These are phyloP conservation scores for Penicillium diatomitis DNA, from an alignment of 495 filamentous ascomycete genomes.

Conservation along the genomic window DNA sequence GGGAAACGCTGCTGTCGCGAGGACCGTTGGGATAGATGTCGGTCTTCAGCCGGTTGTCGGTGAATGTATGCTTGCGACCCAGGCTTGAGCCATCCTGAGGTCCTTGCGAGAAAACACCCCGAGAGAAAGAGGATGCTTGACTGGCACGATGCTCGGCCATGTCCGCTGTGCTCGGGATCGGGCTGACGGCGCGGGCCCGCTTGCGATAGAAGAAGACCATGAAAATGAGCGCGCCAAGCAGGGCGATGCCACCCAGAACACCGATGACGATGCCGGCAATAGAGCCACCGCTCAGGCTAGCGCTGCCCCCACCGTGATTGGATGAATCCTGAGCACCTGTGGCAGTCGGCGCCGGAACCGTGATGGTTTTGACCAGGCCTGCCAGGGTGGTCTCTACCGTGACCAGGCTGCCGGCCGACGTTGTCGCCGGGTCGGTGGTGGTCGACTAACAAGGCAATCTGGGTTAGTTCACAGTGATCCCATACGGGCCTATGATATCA, in stretches of 20 bases:
- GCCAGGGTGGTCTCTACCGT: constrained; percentile 37
- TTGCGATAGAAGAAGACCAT: constrained; percentile 37
- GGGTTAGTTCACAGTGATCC: constrained; percentile 4
- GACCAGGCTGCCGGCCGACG: constrained; percentile 19
- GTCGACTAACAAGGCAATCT: constrained; percentile 9
- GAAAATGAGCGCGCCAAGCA: constrained; percentile 29
- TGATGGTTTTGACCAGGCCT: constrained; percentile 41
- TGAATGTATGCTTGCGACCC: constrained; percentile 26
- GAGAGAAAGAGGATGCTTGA: constrained; percentile 37
- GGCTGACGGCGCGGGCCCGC: constrained; percentile 23
- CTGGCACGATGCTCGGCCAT: constrained; percentile 34
- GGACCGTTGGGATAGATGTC: constrained; percentile 39
- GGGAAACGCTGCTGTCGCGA: constrained; percentile 41
- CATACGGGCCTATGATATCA: not conserved
- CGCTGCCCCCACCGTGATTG: constrained; percentile 6
- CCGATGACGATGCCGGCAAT: constrained; percentile 45
- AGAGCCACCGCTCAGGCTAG: constrained; percentile 25
- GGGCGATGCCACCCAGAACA: constrained; percentile 34
- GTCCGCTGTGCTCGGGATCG: constrained; percentile 25
- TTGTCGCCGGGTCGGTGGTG: constrained; percentile 25
- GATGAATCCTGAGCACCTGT: constrained; percentile 13
- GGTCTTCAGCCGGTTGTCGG: constrained; percentile 37
- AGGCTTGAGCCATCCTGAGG: constrained; percentile 20
- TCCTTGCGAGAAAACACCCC: constrained; percentile 33
- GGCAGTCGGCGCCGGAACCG: constrained; percentile 32